Percentiles rank a stretch among this genome's conserved stretches.
phyloP scores from a whole-genome alignment of 352 stramenopile genomes.

The Pythium plurisporium region DNA sequence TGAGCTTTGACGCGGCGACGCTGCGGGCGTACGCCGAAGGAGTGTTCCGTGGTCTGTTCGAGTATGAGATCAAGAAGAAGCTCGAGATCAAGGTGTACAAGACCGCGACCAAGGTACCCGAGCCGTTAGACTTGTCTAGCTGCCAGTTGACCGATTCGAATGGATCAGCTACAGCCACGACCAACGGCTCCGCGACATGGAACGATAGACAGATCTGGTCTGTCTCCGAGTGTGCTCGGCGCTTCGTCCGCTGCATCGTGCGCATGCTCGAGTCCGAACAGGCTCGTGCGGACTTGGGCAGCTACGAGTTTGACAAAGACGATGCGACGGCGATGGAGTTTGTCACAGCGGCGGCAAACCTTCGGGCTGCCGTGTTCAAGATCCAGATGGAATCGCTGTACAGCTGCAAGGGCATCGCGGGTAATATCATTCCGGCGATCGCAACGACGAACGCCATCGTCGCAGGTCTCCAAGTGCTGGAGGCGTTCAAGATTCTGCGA shows the following conservation, averaged over 20 bases:
- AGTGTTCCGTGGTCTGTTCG: slow-evolving; percentile 91
- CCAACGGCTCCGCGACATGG: slow-evolving; percentile 44
- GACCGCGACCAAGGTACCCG: slow-evolving; percentile 87
- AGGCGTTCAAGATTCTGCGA: slow-evolving; percentile 83
- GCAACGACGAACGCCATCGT: slow-evolving; percentile 99
- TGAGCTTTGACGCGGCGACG: slow-evolving; percentile 35
- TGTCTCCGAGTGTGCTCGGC: slow-evolving; percentile 79
- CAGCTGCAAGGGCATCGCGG: slow-evolving; percentile 97
- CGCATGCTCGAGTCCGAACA: slow-evolving; percentile 57
- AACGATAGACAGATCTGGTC: slow-evolving; percentile 87
- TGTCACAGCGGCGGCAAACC: slow-evolving; percentile 96
- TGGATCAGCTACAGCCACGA: slow-evolving; percentile 10
- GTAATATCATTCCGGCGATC: slow-evolving; percentile 99
- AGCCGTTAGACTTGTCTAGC: slow-evolving; percentile 64
- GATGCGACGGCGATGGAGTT: slow-evolving; percentile 96
- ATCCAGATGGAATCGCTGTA: slow-evolving; percentile 85
- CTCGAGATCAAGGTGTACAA: slow-evolving; percentile 97
- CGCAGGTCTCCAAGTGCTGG: slow-evolving; percentile 90
- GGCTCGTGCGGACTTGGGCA: slow-evolving; percentile 57
- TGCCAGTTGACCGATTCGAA: slow-evolving; percentile 11
- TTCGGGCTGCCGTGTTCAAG: slow-evolving; percentile 87
- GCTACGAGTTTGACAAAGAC: slow-evolving; percentile 97
- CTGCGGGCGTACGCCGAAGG: slow-evolving; percentile 62
- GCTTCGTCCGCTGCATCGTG: slow-evolving; percentile 76
- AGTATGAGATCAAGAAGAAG: slow-evolving; percentile 95